These are phyloP conservation scores for Colletotrichum salicis DNA, from an alignment of 2,329 filamentous ascomycete genomes.

Conservation along the genomic window DNA sequence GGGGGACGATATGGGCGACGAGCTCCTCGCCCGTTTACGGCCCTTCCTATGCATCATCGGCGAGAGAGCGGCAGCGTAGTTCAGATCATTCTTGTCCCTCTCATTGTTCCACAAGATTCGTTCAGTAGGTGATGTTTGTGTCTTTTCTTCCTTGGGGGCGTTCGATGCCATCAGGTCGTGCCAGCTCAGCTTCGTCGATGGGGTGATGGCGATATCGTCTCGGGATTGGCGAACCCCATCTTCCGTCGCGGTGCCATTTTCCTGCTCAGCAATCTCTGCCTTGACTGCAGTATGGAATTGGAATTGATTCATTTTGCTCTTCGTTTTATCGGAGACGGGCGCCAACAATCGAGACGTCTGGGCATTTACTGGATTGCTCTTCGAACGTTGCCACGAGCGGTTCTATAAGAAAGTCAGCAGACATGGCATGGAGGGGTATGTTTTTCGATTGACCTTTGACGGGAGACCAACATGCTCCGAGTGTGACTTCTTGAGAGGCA, in stretches of 20 bases:
- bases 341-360: constrained; percentile 53
- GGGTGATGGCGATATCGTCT: constrained; percentile 35
- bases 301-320: constrained; percentile 68
- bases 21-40: constrained; percentile 78
- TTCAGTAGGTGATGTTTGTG: constrained; percentile 67
- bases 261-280: constrained; percentile 37
- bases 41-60: constrained; percentile 62
- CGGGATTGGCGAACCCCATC: not conserved
- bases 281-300: constrained; percentile 59
- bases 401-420: constrained; percentile 42
- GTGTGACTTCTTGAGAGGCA: constrained; percentile 54
- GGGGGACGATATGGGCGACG: constrained; percentile 78
- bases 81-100: constrained; percentile 55
- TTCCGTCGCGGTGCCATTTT: constrained; percentile 37
- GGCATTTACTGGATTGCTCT: constrained; percentile 58
- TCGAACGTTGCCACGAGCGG: constrained; percentile 64
- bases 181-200: constrained; percentile 57
- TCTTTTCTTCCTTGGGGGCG: constrained; percentile 55
- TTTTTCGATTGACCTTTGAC: constrained; percentile 44
- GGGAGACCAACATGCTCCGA: constrained; percentile 45
- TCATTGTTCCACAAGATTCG: constrained; percentile 70
- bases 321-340: constrained; percentile 67
- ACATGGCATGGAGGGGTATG: constrained; percentile 19
- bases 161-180: constrained; percentile 65
- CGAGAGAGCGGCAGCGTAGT: constrained; percentile 54